phyloP scores from a whole-genome alignment of 495 filamentous ascomycete genomes.

The Neurospora sp. region DNA sequence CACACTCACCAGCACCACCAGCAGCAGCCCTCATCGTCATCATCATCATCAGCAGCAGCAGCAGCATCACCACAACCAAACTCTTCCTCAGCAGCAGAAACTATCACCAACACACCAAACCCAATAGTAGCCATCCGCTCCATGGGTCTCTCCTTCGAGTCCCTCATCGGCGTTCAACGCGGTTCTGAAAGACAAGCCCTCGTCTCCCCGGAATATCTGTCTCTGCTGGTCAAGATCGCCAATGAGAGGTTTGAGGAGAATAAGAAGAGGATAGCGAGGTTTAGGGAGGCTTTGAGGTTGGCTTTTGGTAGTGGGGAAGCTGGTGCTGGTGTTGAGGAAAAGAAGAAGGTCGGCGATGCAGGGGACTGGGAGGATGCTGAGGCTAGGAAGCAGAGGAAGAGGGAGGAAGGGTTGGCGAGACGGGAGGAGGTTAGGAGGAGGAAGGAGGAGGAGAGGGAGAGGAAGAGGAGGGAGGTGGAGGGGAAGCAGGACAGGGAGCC shows the following conservation, averaged over 20 bases:
- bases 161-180: constrained; percentile 53
- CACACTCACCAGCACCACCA: constrained; percentile 25
- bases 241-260: constrained; percentile 75
- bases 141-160: constrained; percentile 68
- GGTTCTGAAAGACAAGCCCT: constrained; percentile 23
- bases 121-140: constrained; percentile 79
- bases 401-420: constrained; percentile 47
- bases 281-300: constrained; percentile 33
- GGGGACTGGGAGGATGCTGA: constrained; percentile 48
- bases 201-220: constrained; percentile 50
- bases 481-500: constrained; percentile 3
- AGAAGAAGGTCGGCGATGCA: background rate
- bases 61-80: constrained; percentile 11
- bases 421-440: constrained; percentile 23
- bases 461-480: constrained; percentile 1
- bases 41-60: constrained; percentile 1
- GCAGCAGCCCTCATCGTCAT: background rate
- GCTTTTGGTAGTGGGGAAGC: constrained; percentile 9
- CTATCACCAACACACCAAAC: constrained; percentile 15
- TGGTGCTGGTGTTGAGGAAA: background rate
- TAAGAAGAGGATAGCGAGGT: constrained; percentile 53
- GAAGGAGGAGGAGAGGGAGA: constrained; percentile 1
- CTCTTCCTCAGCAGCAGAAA: too few species aligned
- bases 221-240: constrained; percentile 52
- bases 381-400: constrained; percentile 47